phyloP scores from a whole-genome alignment of 139 green algal genomes.

The Chlorella sp. region DNA sequence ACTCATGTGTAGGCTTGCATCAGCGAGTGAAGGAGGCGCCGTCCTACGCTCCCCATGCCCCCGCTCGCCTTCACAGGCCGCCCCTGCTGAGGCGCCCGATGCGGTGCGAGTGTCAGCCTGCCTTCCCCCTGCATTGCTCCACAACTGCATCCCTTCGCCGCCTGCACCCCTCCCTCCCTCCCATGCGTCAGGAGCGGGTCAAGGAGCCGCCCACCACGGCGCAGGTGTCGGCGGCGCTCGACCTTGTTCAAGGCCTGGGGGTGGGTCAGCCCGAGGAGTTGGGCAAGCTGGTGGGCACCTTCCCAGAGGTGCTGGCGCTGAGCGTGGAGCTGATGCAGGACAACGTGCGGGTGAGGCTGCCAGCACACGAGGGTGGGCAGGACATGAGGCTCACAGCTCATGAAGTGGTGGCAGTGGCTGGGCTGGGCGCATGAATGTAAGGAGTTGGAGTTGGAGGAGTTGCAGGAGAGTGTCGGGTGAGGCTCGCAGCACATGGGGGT shows the following conservation, averaged over 20 bases:
- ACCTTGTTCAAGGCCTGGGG: neutral
- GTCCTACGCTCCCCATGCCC: neutral
- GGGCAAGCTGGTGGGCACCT: neutral
- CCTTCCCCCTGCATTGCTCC: neutral
- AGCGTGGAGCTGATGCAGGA: slow-evolving; percentile 25
- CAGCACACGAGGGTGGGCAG: neutral
- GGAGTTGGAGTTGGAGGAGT: slow-evolving; percentile 2
- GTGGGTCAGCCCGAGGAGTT: neutral
- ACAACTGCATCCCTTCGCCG: neutral
- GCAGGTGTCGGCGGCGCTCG: neutral
- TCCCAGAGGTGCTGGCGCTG: slow-evolving; percentile 27
- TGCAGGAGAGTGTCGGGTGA: slow-evolving; percentile 41
- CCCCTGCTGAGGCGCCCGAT: too few species aligned
- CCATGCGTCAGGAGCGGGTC: slow-evolving; percentile 8
- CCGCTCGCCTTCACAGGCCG: neutral
- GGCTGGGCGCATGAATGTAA: neutral
- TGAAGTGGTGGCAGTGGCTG: neutral
- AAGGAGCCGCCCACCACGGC: neutral
- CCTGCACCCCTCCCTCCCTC: too few species aligned
- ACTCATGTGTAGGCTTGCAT: too few species aligned
- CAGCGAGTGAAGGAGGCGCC: neutral
- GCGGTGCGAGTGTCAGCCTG: too few species aligned
- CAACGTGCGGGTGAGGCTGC: slow-evolving; percentile 30
- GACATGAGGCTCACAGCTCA: too few species aligned
- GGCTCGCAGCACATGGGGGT: too few species aligned